Evolutionary conservation across 768 basidiomycete species (phyloP), one percentile per base, ranked within the genome.

Genomic region (Russula emetica): DNA sequence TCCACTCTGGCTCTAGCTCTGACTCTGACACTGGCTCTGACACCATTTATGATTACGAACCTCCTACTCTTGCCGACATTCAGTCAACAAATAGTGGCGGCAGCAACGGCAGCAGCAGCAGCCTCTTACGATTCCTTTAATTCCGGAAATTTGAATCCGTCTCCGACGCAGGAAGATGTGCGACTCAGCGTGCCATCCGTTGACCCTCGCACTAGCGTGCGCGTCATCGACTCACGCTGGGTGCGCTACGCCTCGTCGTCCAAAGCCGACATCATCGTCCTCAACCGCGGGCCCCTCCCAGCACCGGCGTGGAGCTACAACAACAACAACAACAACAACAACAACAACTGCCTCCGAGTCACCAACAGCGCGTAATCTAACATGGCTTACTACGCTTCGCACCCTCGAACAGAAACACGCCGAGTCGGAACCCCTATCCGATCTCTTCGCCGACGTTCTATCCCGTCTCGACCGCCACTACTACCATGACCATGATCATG

Each of bases 261-360:
- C 38, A 65, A 64, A 18, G 49, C 53, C 1, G 16, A 14, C 26
- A 6, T 67, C 3, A 32, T 62, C 40, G n/a, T 67, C 44, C 63
- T 67, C 54, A 60, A 55, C 34, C 66, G 58, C 22, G 63, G 45
- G 3, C 63, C 66, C 3, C 63, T 67, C 18, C 54, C 66, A 8
- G 66, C 63, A 3, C 66, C 66, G 30, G 66, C 63, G 2, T 67
- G 63, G 63, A 67, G 66, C 58, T 65, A 67, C 32, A 28, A 54
- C 32, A 18, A 34, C n/a, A n/a, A n/a, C n/a, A n/a, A n/a, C n/a
- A n/a, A n/a, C n/a, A n/a, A n/a, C n/a, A n/a, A n/a, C n/a, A n/a
- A n/a, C n/a, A n/a, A n/a, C n/a, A n/a, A n/a, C n/a, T n/a, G n/a
- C n/a, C n/a, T n/a, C n/a, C n/a, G n/a, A n/a, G n/a, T n/a, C n/a